A percentile compares a stretch with the other conserved stretches of the same genome.
phyloP scores from a whole-genome alignment of 805 yeast species.

The Ogataea saltuana region DNA sequence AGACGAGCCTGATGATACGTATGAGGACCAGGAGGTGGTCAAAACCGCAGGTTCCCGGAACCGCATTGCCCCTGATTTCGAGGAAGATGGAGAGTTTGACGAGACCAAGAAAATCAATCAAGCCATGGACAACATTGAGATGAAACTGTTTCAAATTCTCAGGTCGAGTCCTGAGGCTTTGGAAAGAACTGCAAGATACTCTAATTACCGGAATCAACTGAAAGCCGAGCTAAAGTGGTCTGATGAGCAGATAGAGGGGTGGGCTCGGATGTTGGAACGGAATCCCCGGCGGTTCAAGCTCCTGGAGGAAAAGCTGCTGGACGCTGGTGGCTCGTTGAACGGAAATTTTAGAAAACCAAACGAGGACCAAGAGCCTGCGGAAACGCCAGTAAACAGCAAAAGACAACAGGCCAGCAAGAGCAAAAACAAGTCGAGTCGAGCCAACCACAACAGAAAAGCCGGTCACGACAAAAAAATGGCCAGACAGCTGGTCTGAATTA shows the following conservation, averaged over 20 bases:
- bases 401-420: slow-evolving; percentile 47
- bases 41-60: slow-evolving; percentile 17
- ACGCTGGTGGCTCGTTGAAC: slow-evolving; percentile 39
- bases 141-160: slow-evolving; percentile 55
- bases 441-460: slow-evolving; percentile 65
- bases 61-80: slow-evolving; percentile 35
- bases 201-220: slow-evolving; percentile 52
- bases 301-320: slow-evolving; percentile 60
- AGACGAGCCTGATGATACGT: slow-evolving; percentile 83
- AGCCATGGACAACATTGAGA: slow-evolving; percentile 42
- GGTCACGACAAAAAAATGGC: slow-evolving; percentile 60
- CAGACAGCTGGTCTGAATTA: slow-evolving; percentile 16
- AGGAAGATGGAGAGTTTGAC: slow-evolving; percentile 27
- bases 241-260: slow-evolving; percentile 91
- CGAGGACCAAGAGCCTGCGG: slow-evolving; percentile 2
- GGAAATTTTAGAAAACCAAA: slow-evolving; percentile 20
- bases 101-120: slow-evolving; percentile 17
- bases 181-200: slow-evolving; percentile 46
- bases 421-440: slow-evolving; percentile 54
- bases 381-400: slow-evolving; percentile 25
- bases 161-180: slow-evolving; percentile 52
- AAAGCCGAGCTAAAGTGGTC: slow-evolving; percentile 64
- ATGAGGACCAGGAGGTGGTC: slow-evolving; percentile 55
- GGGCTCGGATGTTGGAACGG: slow-evolving; percentile 76
- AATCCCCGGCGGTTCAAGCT: slow-evolving; percentile 62